Conservation (phyloP, 495 filamentous ascomycete genomes). For the Neurospora sp. region DNA sequence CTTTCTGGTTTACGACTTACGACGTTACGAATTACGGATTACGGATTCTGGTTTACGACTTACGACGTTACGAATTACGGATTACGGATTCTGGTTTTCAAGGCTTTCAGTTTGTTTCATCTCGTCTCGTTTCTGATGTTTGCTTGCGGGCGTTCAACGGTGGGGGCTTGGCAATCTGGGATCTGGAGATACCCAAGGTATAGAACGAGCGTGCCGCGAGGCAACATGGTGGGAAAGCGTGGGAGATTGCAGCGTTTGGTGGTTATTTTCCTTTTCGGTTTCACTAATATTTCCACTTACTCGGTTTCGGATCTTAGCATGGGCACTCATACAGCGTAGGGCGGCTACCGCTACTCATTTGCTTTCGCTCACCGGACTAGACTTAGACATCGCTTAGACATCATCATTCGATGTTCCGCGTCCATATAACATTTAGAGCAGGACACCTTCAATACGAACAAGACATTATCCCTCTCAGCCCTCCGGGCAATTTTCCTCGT, state of each 20-base stretch:
- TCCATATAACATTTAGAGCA: background rate
- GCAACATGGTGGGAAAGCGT: background rate
- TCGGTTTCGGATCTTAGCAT: background rate
- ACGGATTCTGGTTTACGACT: background rate
- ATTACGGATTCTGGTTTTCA: background rate
- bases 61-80: background rate
- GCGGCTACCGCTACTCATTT: background rate
- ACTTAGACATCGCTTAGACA: background rate
- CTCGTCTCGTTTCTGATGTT: background rate
- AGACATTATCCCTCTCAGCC: background rate
- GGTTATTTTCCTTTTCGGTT: background rate
- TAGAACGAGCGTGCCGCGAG: background rate
- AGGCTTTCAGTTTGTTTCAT: background rate
- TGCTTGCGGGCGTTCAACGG: background rate
- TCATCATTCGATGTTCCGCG: background rate
- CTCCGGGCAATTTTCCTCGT: background rate
- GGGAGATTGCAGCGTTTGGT: background rate
- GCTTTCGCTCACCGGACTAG: background rate
- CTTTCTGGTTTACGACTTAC: background rate
- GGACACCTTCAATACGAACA: background rate
- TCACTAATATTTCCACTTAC: background rate
- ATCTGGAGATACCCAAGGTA: background rate
- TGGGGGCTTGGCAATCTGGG: background rate
- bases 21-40: background rate
- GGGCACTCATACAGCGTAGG: background rate